A percentile compares a stretch with the other conserved stretches of the same genome.
Evolutionary conservation across 129 eudicot genomes (phyloP).

Genomic region (Lactuca saligna): DNA sequence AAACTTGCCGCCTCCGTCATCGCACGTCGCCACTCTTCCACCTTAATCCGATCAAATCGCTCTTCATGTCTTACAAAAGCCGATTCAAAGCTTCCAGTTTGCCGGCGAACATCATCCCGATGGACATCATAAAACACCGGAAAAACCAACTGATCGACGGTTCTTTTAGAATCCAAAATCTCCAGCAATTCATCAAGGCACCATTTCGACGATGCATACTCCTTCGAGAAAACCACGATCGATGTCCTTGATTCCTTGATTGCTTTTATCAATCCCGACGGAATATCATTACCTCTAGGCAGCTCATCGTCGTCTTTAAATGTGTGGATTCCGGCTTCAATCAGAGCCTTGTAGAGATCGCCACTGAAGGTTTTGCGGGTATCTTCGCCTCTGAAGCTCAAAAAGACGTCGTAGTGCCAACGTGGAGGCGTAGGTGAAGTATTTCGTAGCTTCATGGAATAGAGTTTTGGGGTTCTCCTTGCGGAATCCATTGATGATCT

Average conservation of each 20-base stretch:
- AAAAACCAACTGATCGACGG: background rate
- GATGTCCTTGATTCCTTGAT: slow-evolving; percentile 3
- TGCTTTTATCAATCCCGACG: slow-evolving; percentile 6
- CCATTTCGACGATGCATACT: slow-evolving; percentile 7
- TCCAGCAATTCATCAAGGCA: slow-evolving; percentile 5
- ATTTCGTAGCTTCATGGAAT: background rate
- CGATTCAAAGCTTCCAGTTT: background rate
- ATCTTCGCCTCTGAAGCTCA: background rate
- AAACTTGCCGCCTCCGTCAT: slow-evolving; percentile 3
- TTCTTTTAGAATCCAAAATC: background rate
- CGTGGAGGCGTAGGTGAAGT: background rate
- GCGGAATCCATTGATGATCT: slow-evolving; percentile 8
- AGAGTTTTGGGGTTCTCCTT: background rate
- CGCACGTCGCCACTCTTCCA: background rate
- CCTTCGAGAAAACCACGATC: slow-evolving; percentile 11
- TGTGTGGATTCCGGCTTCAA: slow-evolving; percentile 4
- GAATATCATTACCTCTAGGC: background rate
- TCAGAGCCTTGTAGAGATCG: slow-evolving; percentile 14
- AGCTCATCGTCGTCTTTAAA: slow-evolving; percentile 18
- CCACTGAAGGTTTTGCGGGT: slow-evolving; percentile 2
- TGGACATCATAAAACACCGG: slow-evolving; percentile 12
- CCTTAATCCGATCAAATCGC: background rate
- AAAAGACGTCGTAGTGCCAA: slow-evolving; percentile 5
- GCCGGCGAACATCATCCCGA: slow-evolving; percentile 2
- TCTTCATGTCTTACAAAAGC: slow-evolving; percentile 3